Conservation (phyloP, 2,329 filamentous ascomycete genomes). For the Clonostachys solani region DNA sequence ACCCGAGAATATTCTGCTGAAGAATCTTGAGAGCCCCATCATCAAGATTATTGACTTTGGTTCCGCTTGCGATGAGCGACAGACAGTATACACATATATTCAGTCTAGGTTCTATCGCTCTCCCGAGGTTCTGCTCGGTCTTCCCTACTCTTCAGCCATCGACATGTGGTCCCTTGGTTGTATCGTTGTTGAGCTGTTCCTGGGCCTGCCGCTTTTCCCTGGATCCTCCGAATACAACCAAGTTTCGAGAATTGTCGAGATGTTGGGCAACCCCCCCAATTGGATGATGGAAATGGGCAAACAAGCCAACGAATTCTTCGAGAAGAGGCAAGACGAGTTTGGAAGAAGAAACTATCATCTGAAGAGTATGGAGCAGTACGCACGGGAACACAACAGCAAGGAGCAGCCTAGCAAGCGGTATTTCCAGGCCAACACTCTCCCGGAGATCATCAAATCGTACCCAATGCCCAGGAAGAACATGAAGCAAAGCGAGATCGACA, state of each 20-base stretch:
- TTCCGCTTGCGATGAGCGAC: conserved; percentile 94
- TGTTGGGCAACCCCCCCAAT: conserved; percentile 91
- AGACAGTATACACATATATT: conserved; percentile 99
- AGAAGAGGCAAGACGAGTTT: conserved; percentile 88
- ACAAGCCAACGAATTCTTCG: conserved; percentile 95
- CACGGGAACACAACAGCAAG: conserved; percentile 90
- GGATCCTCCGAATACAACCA: conserved; percentile 99
- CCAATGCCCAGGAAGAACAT: conserved; percentile 99
- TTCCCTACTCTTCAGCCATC: conserved; percentile 97
- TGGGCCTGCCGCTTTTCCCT: conserved; percentile 90
- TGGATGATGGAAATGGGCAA: conserved; percentile 99
- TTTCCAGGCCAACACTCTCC: conserved; percentile 88
- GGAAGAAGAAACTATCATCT: conserved; percentile 85
- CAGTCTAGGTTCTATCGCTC: conserved; percentile 98
- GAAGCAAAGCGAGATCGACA: conserved; percentile 93
- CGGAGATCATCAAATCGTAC: conserved; percentile 96
- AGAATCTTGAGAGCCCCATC: conserved; percentile 97
- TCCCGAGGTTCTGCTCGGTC: conserved; percentile 88
- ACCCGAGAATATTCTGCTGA: conserved; percentile 94
- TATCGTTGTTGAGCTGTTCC: conserved; percentile 95
- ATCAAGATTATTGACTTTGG: conserved; percentile 99
- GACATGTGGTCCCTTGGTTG: conserved; percentile 99
- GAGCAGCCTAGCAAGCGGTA: conserved; percentile 99
- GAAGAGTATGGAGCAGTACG: conserved; percentile 98
- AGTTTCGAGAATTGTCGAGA: conserved; percentile 93